Evolutionary conservation across 352 stramenopile genomes (phyloP).

Genomic region (Globisporangium paddicum): DNA sequence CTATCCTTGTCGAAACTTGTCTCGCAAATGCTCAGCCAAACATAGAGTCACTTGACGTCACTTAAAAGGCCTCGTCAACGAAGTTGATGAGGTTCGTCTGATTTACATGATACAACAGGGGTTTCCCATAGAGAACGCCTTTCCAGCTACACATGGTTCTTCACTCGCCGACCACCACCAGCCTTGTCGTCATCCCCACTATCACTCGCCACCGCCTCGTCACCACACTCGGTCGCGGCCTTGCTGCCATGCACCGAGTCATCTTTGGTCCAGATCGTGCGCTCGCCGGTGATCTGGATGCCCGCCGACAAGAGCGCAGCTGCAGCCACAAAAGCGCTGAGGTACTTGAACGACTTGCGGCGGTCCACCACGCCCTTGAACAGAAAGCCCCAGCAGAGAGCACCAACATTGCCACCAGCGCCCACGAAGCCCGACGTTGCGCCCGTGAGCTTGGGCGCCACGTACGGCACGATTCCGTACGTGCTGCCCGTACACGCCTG

Average conservation of each 20-base stretch:
- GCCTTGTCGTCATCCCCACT: too few relatives aligned
- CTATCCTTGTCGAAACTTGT: too few relatives aligned
- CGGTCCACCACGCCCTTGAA: conserved; percentile 26
- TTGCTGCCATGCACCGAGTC: conserved; percentile 16
- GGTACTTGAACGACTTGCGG: conserved; percentile 20
- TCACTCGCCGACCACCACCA: too few relatives aligned
- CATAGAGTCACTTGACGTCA: too few relatives aligned
- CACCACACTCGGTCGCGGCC: conserved; percentile 14
- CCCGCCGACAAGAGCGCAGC: conserved; percentile 25
- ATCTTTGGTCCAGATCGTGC: conserved; percentile 23
- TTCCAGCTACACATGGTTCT: too few relatives aligned
- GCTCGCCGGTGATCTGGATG: conserved; percentile 21
- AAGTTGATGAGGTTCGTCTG: too few relatives aligned
- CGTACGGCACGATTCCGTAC: conserved; percentile 59
- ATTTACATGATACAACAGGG: too few relatives aligned
- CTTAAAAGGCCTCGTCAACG: too few relatives aligned
- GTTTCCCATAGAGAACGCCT: too few relatives aligned
- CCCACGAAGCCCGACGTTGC: conserved; percentile 30
- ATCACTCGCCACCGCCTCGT: conserved; percentile 1
- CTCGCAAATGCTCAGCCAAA: too few relatives aligned
- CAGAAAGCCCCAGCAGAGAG: conserved; percentile 36
- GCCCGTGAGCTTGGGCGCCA: conserved; percentile 36
- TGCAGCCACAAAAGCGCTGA: conserved; percentile 23
- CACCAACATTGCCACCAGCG: conserved; percentile 35
- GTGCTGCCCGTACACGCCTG: conserved; percentile 61